Evolutionary conservation across 352 stramenopile species (phyloP).

Genomic region (Pythium aristosporum): DNA sequence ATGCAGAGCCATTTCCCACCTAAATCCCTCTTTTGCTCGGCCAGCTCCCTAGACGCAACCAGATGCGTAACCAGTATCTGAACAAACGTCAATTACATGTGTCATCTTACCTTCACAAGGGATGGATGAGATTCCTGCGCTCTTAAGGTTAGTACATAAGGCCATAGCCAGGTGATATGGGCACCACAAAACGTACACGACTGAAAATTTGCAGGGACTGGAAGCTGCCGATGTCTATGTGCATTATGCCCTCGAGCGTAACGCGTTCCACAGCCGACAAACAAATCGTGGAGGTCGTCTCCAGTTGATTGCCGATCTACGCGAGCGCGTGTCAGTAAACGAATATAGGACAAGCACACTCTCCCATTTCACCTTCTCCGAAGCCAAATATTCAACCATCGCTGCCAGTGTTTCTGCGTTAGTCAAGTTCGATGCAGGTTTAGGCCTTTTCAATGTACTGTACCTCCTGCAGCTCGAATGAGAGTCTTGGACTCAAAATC

Average conservation of each 20-base stretch:
- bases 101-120: constrained; percentile 55
- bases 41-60: constrained; percentile 44
- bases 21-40: constrained; percentile 85
- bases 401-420: constrained; percentile 34
- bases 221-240: constrained; percentile 67
- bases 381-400: constrained; percentile 60
- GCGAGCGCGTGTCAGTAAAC: not conserved
- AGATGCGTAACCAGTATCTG: not conserved
- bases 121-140: constrained; percentile 76
- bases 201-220: constrained; percentile 85
- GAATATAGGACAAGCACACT: not conserved
- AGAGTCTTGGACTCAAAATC: constrained; percentile 76
- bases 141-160: constrained; percentile 2
- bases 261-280: constrained; percentile 66
- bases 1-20: constrained; percentile 28
- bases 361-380: constrained; percentile 58
- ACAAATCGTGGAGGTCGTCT: constrained; percentile 49
- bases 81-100: not conserved
- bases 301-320: constrained; percentile 83
- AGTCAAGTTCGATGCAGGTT: not conserved
- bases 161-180: not conserved
- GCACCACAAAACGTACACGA: constrained; percentile 34
- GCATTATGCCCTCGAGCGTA: constrained; percentile 76
- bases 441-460: constrained; percentile 28
- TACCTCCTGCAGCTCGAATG: constrained; percentile 77